Conservation (phyloP, 345 rosid species). For the Noccaea bulbosa region DNA sequence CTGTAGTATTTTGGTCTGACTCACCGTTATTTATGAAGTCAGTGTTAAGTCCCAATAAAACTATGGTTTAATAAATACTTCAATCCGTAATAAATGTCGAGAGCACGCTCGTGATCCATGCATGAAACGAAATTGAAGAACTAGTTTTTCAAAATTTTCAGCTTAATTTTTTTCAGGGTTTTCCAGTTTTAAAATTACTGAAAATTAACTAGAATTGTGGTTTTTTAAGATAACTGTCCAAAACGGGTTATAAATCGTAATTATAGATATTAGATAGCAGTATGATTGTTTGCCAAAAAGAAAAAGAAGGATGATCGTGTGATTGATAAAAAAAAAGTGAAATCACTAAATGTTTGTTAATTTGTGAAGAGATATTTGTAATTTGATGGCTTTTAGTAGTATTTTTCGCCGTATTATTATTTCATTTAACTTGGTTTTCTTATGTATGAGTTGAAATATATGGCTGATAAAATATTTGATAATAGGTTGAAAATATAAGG, state of each 20-base stretch:
- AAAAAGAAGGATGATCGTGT: background rate
- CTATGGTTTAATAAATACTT: background rate
- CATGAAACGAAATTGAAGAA: background rate
- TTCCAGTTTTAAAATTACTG: too few species aligned
- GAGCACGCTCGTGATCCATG: slow-evolving; percentile 18
- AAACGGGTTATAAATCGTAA: background rate
- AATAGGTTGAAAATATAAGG: background rate
- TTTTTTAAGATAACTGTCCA: background rate
- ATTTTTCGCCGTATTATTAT: background rate
- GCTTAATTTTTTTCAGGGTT: too few species aligned
- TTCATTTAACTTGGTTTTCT: background rate
- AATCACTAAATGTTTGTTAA: background rate
- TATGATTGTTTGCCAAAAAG: too few species aligned
- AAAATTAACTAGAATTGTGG: background rate
- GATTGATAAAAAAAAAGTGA: background rate
- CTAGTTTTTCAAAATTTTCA: background rate
- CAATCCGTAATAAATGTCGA: slow-evolving; percentile 10
- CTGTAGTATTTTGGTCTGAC: background rate
- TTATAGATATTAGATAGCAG: too few species aligned
- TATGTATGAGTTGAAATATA: too few species aligned
- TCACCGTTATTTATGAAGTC: slow-evolving; percentile 28
- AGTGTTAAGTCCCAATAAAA: slow-evolving; percentile 22
- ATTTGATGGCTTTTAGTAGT: background rate
- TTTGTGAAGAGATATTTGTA: background rate
- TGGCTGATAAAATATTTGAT: background rate